Evolutionary conservation across 768 basidiomycete species (phyloP).

Genomic region (Lentinus brumalis): DNA sequence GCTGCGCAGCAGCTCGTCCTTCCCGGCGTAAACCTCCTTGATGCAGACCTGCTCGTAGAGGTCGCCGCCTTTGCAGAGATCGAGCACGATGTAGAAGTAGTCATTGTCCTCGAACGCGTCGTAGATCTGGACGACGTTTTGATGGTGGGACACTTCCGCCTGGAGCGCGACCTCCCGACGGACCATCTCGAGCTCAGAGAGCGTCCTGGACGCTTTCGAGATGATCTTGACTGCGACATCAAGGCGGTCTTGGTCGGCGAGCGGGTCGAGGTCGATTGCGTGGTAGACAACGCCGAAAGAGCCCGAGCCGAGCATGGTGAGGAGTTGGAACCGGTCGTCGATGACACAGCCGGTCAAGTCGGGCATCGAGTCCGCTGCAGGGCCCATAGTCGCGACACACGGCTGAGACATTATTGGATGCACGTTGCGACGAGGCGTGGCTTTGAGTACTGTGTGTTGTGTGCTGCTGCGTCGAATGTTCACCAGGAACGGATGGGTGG

Average conservation of each 20-base stretch:
- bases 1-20: conserved; percentile 15
- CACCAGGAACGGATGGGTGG: conserved; percentile 9
- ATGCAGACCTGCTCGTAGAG: conserved; percentile 48
- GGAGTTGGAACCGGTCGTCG: conserved; percentile 70
- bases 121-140: conserved; percentile 70
- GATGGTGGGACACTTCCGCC: conserved; percentile 51
- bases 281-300: conserved; percentile 96
- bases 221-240: conserved; percentile 27
- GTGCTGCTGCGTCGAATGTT: conserved; percentile 8
- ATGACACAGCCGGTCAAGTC: conserved; percentile 44
- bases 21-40: conserved; percentile 36
- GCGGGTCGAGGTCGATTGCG: conserved; percentile 53
- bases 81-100: conserved; percentile 70
- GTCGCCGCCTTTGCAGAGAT: conserved; percentile 45
- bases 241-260: not conserved
- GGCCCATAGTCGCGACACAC: conserved; percentile 10
- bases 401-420: not conserved
- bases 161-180: conserved; percentile 71
- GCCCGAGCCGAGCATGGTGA: conserved; percentile 86
- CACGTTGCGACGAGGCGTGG: no score
- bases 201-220: conserved; percentile 5
- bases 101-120: conserved; percentile 60
- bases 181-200: conserved; percentile 30
- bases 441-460: not conserved
- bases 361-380: conserved; percentile 15